Base-by-base conservation (phyloP, 208 protist species). In the Giardia duodenalis region DNA sequence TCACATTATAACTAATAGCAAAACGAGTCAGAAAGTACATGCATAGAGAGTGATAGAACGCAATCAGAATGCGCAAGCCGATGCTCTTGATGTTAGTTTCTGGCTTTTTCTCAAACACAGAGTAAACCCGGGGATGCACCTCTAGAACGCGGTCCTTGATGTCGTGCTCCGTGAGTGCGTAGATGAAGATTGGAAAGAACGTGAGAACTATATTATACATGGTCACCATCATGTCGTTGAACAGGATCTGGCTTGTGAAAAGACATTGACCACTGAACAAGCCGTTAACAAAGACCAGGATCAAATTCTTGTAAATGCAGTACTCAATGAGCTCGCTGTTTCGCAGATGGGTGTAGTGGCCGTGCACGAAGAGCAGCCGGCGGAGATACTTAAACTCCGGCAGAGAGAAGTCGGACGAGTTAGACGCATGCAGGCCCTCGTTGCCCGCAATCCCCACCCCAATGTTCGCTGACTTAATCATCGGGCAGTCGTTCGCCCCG, bases 391-490 rank as follows among this genome's bases (percentile, higher is more conserved):
- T 0, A 45, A 94, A 94, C 22, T 30, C 22, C 10, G 48, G 39
- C 19, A 94, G 48, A 1, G 89, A 92, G 3, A 92, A 89, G 76
- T 94, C 93, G 0, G 89, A 45, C 44, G 47, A 0, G 3, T 87
- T 47, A n/a, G 48, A 86, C 0, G 93, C 93, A 4, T 94, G 92
- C 0, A 87, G 0, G 1, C 93, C 93, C n/a, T 94, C 93, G 3
- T 39, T 87, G 0, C 93, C 93, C 47, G 42, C 43, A 67, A 94
- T 93, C 0, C 93, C 93, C 39, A 94, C 47, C n/a, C 93, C 93
- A 42, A 94, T 91, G 44, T 90, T 0, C 19, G 93, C 93, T 22
- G 92, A 4, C 2, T 93, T 2, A 42, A 94, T 94, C 93, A 94
- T 94, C 0, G 0, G 1, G 47, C 92, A 46, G 47, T 94, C 93